Base-by-base conservation (phyloP, 257 asterid genomes). In the Agastache rugosa region DNA sequence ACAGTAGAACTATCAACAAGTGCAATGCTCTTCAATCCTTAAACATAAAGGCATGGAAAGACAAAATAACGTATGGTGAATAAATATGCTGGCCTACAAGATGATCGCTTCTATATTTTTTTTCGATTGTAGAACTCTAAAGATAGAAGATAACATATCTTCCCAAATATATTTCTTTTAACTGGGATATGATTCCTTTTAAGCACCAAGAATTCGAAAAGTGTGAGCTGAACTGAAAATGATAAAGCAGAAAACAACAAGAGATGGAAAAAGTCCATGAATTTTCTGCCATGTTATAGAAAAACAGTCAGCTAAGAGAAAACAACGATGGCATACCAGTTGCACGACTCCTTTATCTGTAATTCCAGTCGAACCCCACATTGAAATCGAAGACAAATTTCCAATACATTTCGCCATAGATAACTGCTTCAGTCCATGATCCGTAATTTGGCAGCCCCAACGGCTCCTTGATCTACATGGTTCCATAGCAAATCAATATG, bases 401-500 rank as follows among this genome's bases (percentile, higher is more conserved):
- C 83, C 68, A 35, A 92, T 82, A 67, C 99, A 92, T 79, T 87
- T 94, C 5, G 98, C 96, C 48, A 53, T 78, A 1, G 97, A 92
- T 54, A 92, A 63, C 65, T 83, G 93, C 77, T 70, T 80, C 77
- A 94, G 82, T 31, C 97, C 99, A 34, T 83, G 74, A 77, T 94
- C 99, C 2, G 97, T 92, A 71, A 94, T 83, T 73, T 86, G 97
- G 86, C 98, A 92, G 55, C 97, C 96, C 99, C 99, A 89, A 14
- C 96, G 88, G 78, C 96, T 94, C 83, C 92, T 90, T 34, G 99
- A 94, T 82, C 99, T 94, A 77, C 55, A 80, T 15, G 22, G 19
- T 64, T 41, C 1, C 66, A 58, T 16, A 63, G 11, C 54, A 72
- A 50, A 81, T 66, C 59, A 66, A 15, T 35, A 63, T 63, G 51